Evolutionary conservation across 2,329 filamentous ascomycete genomes (phyloP).

Genomic region (Apiospora aurea): DNA sequence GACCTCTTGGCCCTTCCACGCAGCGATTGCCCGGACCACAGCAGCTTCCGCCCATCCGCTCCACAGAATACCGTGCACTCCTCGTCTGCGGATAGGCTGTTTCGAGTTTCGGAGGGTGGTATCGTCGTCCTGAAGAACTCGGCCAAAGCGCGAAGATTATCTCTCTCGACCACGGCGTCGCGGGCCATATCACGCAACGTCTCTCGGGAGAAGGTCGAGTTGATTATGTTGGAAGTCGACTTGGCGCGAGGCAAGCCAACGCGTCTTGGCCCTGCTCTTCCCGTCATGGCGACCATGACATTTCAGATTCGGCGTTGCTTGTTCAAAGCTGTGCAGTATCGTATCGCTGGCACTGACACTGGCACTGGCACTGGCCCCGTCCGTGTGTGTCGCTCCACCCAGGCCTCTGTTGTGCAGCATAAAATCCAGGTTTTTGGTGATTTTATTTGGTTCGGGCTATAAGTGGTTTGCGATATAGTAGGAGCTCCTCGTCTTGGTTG

Average conservation of each 20-base stretch:
- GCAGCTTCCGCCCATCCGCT: conserved; percentile 23
- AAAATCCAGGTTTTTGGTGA: conserved; percentile 4
- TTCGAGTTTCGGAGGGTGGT: conserved; percentile 30
- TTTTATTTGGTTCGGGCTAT: neutral
- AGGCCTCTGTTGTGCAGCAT: neutral
- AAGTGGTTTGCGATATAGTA: neutral
- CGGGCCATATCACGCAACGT: conserved; percentile 26
- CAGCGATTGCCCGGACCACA: conserved; percentile 34
- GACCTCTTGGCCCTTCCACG: conserved; percentile 31
- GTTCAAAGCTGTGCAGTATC: neutral
- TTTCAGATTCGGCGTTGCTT: neutral
- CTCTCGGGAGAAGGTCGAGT: conserved; percentile 26
- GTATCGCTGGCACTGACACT: neutral
- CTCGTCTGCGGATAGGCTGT: conserved; percentile 29
- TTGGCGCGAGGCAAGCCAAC: conserved; percentile 37
- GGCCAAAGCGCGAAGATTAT: conserved; percentile 33
- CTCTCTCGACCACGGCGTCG: conserved; percentile 31
- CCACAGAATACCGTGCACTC: conserved; percentile 29
- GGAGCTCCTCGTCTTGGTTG: neutral
- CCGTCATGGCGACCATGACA: conserved; percentile 21
- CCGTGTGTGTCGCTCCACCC: neutral
- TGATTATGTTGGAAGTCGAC: conserved; percentile 38
- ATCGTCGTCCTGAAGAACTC: conserved; percentile 35
- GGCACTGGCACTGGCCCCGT: neutral
- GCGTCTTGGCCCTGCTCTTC: conserved; percentile 25